Evolutionary conservation across 495 filamentous ascomycete species (phyloP).

Genomic region (Neurospora tetraspora): DNA sequence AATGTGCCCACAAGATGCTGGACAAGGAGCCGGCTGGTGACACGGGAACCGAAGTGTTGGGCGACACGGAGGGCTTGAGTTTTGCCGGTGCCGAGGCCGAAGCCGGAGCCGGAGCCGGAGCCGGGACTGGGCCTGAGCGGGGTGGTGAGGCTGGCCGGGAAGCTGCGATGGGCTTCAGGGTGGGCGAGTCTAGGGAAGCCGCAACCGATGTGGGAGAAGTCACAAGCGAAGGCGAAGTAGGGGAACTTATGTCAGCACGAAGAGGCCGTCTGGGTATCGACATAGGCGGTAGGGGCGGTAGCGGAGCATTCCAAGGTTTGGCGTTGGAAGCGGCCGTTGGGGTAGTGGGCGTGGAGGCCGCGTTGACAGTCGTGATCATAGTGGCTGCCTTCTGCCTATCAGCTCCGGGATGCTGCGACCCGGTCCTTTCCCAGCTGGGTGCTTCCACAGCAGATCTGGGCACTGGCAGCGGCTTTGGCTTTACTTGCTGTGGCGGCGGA

Average conservation of each 20-base stretch:
- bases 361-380: background rate
- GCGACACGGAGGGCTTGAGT: constrained; percentile 3
- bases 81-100: constrained; percentile 2
- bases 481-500: background rate
- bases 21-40: constrained; percentile 31
- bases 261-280: constrained; percentile 23
- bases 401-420: background rate
- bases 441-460: background rate
- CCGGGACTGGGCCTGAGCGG: background rate
- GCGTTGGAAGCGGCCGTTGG: constrained; percentile 6
- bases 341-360: constrained; percentile 15
- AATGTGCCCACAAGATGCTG: constrained; percentile 37
- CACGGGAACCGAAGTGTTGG: background rate
- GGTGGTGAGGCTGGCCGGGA: background rate
- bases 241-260: constrained; percentile 6
- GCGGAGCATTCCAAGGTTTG: constrained; percentile 17
- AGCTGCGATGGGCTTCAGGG: background rate
- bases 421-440: background rate
- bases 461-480: background rate
- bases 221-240: background rate
- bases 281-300: constrained; percentile 19
- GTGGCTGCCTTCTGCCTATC: background rate
- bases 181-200: constrained; percentile 1
- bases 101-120: background rate
- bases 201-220: background rate